These are phyloP conservation scores for Penicillium roqueforti DNA, from an alignment of 495 filamentous ascomycete species.

Conservation along the genomic window DNA sequence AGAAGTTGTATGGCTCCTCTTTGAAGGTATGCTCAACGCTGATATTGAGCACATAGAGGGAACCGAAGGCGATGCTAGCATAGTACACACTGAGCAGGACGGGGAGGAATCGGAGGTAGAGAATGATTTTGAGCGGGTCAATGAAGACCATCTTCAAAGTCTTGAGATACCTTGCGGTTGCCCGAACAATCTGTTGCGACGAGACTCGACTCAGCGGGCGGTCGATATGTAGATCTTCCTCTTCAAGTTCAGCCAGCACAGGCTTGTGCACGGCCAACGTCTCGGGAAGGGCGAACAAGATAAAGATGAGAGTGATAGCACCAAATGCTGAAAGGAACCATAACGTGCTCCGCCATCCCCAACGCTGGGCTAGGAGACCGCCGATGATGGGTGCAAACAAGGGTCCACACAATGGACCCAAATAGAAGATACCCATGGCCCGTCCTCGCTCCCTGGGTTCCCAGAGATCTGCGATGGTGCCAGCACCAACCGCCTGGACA, in stretches of 20 bases:
- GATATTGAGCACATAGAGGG: slow-evolving; percentile 85
- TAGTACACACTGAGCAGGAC: slow-evolving; percentile 79
- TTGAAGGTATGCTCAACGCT: slow-evolving; percentile 75
- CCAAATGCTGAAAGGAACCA: slow-evolving; percentile 86
- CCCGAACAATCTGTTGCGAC: slow-evolving; percentile 57
- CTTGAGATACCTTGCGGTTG: slow-evolving; percentile 49
- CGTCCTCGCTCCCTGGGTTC: slow-evolving; percentile 70
- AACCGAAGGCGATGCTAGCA: slow-evolving; percentile 74
- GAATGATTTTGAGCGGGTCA: slow-evolving; percentile 74
- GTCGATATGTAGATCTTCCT: slow-evolving; percentile 18
- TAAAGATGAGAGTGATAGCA: slow-evolving; percentile 54
- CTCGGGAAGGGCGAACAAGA: slow-evolving; percentile 69
- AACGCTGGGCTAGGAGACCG: slow-evolving; percentile 64
- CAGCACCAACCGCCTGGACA: slow-evolving; percentile 89
- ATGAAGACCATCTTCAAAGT: slow-evolving; percentile 64
- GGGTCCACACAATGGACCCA: slow-evolving; percentile 85
- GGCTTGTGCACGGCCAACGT: slow-evolving; percentile 45
- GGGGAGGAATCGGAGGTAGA: slow-evolving; percentile 76
- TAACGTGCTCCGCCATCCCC: slow-evolving; percentile 80
- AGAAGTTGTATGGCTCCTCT: slow-evolving; percentile 67
- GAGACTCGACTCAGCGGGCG: slow-evolving; percentile 52
- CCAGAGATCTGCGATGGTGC: slow-evolving; percentile 92
- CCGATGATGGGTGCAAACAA: slow-evolving; percentile 84
- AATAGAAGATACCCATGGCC: slow-evolving; percentile 92
- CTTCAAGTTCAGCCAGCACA: slow-evolving; percentile 9